Base-by-base conservation (phyloP, 2,329 filamentous ascomycete genomes). In the Fusarium praegraminearum region DNA sequence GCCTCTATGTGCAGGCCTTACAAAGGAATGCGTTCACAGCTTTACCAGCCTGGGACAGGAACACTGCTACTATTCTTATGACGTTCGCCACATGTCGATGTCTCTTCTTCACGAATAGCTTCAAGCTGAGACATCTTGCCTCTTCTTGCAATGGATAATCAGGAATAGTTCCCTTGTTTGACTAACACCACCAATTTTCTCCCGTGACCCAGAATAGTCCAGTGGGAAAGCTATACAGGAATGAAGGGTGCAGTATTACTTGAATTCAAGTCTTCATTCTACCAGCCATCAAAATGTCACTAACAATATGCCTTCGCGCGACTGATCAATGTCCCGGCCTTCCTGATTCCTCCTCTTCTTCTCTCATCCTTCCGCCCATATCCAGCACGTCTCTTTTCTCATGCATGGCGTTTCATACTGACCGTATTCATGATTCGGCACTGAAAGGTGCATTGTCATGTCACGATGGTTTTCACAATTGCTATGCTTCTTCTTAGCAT, bases 171-270 rank as follows among this genome's bases (percentile, higher is more conserved):
- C 57, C 64, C 60, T 66, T 40, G 45, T 54, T 40, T 33, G 56
- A 57, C 47, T 53, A 40, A 38, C 32, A 65, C 54, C 52, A 40
- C 53, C 49, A 59, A 62, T 60, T 62, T 60, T 67, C 58, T 59
- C 62, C 59, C 62, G 49, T 70, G 59, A 43, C 53, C 12, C 54
- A 67, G 73, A 73, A 73, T 73, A 66, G 70, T 63, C 57, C 51
- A 47, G 70, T 71, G 74, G 61, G 65, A 61, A 61, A 52, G 45
- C 45, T 64, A 47, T 75, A 53, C 57, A 76, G 79, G 79, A 81
- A 81, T 81, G 79, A 78, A 81, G 79, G 79, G 78, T 71, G 73
- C 38, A 60, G 60, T 78, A 79, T 78, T 71, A 58, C 59, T 66
- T 58, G 43, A 44, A 28, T 58, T 53, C 52, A 62, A 47, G 52